Evolutionary conservation across 2,329 filamentous ascomycete species (phyloP), one percentile per base, ranked within the genome.

Genomic region (Stemphylium vesicarium): DNA sequence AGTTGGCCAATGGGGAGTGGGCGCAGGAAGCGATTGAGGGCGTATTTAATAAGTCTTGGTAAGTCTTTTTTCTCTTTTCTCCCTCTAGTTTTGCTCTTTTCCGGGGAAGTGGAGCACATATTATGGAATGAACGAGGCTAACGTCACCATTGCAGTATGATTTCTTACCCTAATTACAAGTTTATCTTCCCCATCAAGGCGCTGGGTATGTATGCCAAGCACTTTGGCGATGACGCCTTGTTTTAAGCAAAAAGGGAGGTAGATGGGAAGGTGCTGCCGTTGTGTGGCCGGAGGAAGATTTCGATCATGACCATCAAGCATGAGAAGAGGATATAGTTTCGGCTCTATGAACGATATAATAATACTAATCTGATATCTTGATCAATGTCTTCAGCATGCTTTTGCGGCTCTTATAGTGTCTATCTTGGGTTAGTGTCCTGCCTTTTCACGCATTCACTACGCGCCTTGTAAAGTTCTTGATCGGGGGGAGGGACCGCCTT

Each of bases 81-180:
- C 11, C n/a, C 11, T 13, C 5, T n/a, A 4, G 13, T 38, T 20
- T 13, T 29, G 2, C 7, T 29, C 9, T 11, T 29, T 11, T 29
- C 8, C 11, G 26, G 26, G 9, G 26, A 29, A 7, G 26, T 29
- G 26, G 26, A 29, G 26, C 5, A 7, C 2, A 10, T 11, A 12
- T 12, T 18, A 13, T 26, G 22, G 8, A 6, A n/a, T 1, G 5
- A 39, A n/a, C 6, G 15, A 8, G 26, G 57, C 64, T 66, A 56
- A 65, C 31, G 4, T 20, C 29, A 32, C 15, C 11, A 55, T 1
- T 7, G 56, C 68, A 88, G 87, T 82, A 98, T 97, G 92, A 99
- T 99, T 63, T 95, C 92, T 0, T 99, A 99, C 72, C 94, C 94
- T 38, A 99, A 99, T 81, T 99, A 99, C 82, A 99, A 98, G 80